Evolutionary conservation across 2,329 filamentous ascomycete species (phyloP).

Genomic region (Ambrosiella xylebori): DNA sequence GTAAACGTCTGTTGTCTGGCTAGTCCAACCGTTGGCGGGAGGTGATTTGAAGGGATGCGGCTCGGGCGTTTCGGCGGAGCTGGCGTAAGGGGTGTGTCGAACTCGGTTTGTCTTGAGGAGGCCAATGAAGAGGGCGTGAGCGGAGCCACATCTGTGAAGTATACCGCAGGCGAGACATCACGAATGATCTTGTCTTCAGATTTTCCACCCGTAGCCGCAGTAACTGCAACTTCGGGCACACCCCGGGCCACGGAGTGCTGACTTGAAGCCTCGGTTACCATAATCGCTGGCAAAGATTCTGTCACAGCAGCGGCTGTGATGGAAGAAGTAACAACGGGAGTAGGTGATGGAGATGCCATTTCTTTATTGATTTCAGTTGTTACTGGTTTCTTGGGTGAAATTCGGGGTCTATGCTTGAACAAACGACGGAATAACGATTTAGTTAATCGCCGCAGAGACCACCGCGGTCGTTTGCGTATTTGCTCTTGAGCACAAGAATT

Average conservation of each 20-base stretch:
- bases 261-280: not conserved
- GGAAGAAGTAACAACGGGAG: not conserved
- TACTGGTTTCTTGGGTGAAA: not conserved
- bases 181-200: not conserved
- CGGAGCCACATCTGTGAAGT: not conserved
- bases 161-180: not conserved
- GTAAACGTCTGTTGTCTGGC: slow-evolving; percentile 65
- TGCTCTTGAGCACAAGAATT: not conserved
- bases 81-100: not conserved
- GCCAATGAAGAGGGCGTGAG: not conserved
- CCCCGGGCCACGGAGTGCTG: not conserved
- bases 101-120: not conserved
- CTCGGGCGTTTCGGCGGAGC: not conserved
- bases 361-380: not conserved
- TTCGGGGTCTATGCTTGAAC: not conserved
- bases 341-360: not conserved
- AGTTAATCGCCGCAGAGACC: slow-evolving; percentile 2
- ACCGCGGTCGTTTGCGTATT: not conserved
- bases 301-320: not conserved
- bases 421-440: not conserved
- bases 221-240: not conserved
- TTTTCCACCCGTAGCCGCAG: not conserved
- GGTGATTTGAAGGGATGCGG: not conserved
- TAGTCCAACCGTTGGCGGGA: slow-evolving; percentile 30
- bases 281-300: not conserved